Evolutionary conservation across 805 yeast genomes (phyloP).

Genomic region (Suhomyces prunicola): DNA sequence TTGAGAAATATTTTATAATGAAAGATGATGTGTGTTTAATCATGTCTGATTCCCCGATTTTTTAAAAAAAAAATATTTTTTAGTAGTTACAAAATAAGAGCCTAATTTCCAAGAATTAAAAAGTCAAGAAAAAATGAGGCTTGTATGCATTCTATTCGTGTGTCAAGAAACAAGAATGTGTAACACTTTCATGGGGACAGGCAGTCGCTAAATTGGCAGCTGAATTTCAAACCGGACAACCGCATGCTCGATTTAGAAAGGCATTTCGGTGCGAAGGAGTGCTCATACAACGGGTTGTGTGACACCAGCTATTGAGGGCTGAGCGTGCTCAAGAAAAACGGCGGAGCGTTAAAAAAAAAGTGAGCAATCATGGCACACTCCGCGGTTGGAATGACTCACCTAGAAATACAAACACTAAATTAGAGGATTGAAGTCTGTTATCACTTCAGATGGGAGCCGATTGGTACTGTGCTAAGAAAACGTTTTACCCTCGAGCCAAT

Average conservation of each 20-base stretch:
- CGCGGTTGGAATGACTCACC: neutral
- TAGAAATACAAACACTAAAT: neutral
- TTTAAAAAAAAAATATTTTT: neutral
- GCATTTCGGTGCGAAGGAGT: neutral
- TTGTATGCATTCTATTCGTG: neutral
- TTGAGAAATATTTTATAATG: conserved; percentile 1
- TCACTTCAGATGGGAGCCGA: too few species aligned
- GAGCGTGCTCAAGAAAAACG: neutral
- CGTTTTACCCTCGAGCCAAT: neutral
- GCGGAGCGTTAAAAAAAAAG: neutral
- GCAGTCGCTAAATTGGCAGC: neutral
- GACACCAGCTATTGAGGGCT: neutral
- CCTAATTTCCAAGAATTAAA: neutral
- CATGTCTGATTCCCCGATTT: conserved; percentile 5
- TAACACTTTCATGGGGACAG: neutral
- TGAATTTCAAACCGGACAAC: neutral
- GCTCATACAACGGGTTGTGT: neutral
- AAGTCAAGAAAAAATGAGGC: neutral
- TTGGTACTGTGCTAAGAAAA: neutral
- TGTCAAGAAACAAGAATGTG: neutral
- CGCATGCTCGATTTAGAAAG: neutral
- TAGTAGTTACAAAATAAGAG: neutral
- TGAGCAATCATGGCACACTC: neutral
- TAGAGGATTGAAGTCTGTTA: neutral
- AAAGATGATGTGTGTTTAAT: conserved; percentile 5